phyloP scores from a whole-genome alignment of 192 early-diverging fungal species.

The Kickxella alabastrina region DNA sequence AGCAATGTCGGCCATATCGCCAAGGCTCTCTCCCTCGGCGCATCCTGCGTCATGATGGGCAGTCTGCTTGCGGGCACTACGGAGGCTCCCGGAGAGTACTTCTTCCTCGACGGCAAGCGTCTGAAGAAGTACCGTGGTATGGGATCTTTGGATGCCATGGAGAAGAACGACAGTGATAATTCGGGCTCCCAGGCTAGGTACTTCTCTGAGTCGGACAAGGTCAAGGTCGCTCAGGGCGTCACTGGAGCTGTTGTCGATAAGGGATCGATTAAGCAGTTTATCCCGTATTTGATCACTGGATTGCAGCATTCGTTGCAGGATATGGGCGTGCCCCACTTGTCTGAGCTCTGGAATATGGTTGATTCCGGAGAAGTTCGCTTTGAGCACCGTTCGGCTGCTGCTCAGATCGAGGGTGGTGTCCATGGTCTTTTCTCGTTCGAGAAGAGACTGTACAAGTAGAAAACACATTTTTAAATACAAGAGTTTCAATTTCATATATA shows the following conservation, averaged over 20 bases:
- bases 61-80: slow-evolving; percentile 90
- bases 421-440: slow-evolving; percentile 85
- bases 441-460: slow-evolving; percentile 67
- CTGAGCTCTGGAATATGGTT: slow-evolving; percentile 67
- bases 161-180: slow-evolving; percentile 57
- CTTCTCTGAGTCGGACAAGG: slow-evolving; percentile 92
- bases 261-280: slow-evolving; percentile 90
- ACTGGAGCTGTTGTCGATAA: slow-evolving; percentile 96
- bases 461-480: background rate
- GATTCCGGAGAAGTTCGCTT: slow-evolving; percentile 76
- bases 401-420: slow-evolving; percentile 95
- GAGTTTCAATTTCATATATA: background rate
- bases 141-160: slow-evolving; percentile 98
- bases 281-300: slow-evolving; percentile 88
- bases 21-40: slow-evolving; percentile 92
- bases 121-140: slow-evolving; percentile 99
- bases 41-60: slow-evolving; percentile 99
- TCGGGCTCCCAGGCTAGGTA: slow-evolving; percentile 85
- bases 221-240: slow-evolving; percentile 99
- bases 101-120: slow-evolving; percentile 94
- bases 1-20: slow-evolving; percentile 95
- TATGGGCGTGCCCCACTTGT: slow-evolving; percentile 76
- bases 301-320: slow-evolving; percentile 97
- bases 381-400: slow-evolving; percentile 90
- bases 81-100: slow-evolving; percentile 97